These are phyloP conservation scores for Nicotiana tomentosiformis DNA, from an alignment of 257 asterid species.

Conservation along the genomic window DNA sequence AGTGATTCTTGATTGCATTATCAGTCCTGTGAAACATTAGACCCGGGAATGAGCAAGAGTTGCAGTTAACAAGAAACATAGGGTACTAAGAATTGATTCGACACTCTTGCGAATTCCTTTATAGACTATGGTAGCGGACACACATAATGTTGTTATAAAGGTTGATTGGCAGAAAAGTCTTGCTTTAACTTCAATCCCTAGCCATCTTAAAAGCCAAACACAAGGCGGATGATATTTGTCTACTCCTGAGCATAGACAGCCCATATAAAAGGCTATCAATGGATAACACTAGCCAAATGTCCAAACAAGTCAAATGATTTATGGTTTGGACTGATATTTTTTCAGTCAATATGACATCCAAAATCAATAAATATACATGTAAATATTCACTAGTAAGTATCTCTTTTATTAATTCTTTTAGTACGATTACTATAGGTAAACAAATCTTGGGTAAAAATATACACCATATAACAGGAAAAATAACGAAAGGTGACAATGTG, in stretches of 20 bases:
- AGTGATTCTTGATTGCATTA: slow-evolving; percentile 96
- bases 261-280: no score
- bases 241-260: background rate
- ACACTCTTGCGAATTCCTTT: background rate
- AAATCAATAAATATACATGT: no score
- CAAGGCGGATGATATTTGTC: background rate
- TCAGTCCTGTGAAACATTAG: slow-evolving; percentile 68
- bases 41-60: background rate
- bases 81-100: background rate
- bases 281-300: no score
- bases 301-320: no score
- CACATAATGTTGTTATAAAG: background rate
- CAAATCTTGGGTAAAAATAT: background rate
- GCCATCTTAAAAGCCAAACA: background rate
- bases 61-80: background rate
- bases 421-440: background rate
- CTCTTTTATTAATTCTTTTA: no score
- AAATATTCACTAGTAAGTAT: no score
- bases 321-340: no score
- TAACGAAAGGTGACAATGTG: background rate
- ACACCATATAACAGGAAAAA: background rate
- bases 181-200: background rate
- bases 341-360: no score
- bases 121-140: background rate
- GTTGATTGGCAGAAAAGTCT: background rate